These are phyloP conservation scores for Venturia pyrina DNA, from an alignment of 2,329 filamentous ascomycete genomes.

Conservation along the genomic window DNA sequence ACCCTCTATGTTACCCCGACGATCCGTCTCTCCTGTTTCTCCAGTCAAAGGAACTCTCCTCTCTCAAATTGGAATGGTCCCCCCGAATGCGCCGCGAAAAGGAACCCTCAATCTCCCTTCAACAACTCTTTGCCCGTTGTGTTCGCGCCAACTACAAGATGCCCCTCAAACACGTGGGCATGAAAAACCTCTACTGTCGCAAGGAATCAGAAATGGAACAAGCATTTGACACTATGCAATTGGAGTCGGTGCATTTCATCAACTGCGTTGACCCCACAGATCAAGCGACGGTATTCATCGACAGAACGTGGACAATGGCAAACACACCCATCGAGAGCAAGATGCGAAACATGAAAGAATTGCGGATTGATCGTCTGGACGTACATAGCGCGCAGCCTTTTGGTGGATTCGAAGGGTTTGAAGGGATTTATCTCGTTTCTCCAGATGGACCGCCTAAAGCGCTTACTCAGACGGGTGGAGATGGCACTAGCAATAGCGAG, in stretches of 20 bases:
- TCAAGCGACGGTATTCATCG: constrained; percentile 42
- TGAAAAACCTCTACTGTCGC: constrained; percentile 49
- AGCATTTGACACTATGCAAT: constrained; percentile 29
- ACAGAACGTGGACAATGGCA: constrained; percentile 40
- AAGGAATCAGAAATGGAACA: constrained; percentile 38
- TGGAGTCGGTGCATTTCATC: constrained; percentile 44
- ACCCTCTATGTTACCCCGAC: constrained; percentile 55
- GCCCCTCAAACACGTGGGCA: constrained; percentile 38
- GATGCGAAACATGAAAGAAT: constrained; percentile 32
- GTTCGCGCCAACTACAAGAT: constrained; percentile 37
- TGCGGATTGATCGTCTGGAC: constrained; percentile 40
- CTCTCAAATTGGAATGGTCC: constrained; percentile 49
- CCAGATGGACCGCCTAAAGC: constrained; percentile 23
- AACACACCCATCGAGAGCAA: constrained; percentile 14
- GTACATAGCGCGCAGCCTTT: constrained; percentile 36
- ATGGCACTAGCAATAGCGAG: background rate
- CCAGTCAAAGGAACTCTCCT: constrained; percentile 43
- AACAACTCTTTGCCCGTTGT: constrained; percentile 47
- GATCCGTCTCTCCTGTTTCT: constrained; percentile 48
- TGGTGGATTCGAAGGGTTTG: constrained; percentile 32
- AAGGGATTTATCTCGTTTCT: constrained; percentile 44
- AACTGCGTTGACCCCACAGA: constrained; percentile 40
- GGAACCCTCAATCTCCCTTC: constrained; percentile 46
- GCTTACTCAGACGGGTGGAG: constrained; percentile 17
- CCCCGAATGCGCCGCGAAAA: constrained; percentile 50